Base-by-base conservation (phyloP, 2,329 filamentous ascomycete genomes). In the Cladobotryum mycophilum region DNA sequence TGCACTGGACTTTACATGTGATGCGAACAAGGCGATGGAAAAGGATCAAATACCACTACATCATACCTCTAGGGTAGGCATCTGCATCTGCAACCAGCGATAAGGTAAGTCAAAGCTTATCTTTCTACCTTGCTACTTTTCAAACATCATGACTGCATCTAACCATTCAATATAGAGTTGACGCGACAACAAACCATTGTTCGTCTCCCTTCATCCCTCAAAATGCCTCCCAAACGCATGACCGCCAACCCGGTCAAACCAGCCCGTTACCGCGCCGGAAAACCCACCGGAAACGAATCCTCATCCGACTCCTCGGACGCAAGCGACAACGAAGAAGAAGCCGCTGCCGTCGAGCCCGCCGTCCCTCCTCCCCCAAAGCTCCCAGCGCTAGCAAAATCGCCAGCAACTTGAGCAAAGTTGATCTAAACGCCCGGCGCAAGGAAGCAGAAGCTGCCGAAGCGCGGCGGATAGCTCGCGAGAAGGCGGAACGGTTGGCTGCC, bases 191-290 rank as follows among this genome's bases (percentile, higher is more conserved):
- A 14, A n/a, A 15, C 17, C 18, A 17, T 34, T 41, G n/a, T 20
- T 25, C 15, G 7, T 14, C 13, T 9, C 38, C 37, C 37, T 8
- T 40, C 37, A 15, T 40, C 25, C 15, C 36, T 36, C 36, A 51
- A 47, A 52, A 81, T 80, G 78, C 84, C 87, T 55, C 82, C 85
- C 12, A 90, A 88, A 67, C 87, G 88, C 63, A 96, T 97, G 88
- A 97, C 92, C 56, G 90, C 91, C 55, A 96, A 96, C 64, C 90
- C 89, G 3, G 72, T 85, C 52, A 84, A 84, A 66, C 88, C 89
- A 20, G 81, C 84, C 58, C 87, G 93, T 51, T 87, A 96, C 62
- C 84, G 90, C 52, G 86, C 92, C 14, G 92, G 93, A 58, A 97
- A 96, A 68, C 75, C 85, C 14, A 72, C 76, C 2, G 79, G 73